A percentile compares a stretch with the other conserved stretches of the same genome.
These are phyloP conservation scores for Parasitella parasitica DNA, from an alignment of 371 early-diverging fungal genomes.

Conservation along the genomic window DNA sequence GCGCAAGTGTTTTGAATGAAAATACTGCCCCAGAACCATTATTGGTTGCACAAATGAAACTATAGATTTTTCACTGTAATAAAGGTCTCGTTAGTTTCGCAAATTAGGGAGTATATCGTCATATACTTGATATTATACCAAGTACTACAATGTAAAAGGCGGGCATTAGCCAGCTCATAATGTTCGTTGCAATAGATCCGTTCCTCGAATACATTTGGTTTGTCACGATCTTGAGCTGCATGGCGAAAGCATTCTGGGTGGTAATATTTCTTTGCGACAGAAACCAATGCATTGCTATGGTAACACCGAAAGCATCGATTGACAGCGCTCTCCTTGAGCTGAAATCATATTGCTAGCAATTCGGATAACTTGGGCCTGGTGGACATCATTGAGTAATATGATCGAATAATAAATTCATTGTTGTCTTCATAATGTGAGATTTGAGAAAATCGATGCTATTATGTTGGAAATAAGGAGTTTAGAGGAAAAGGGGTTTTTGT, in stretches of 20 bases:
- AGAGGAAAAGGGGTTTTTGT: neutral
- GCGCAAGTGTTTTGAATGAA: constrained; percentile 23
- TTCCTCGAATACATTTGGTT: constrained; percentile 44
- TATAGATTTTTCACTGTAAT: constrained; percentile 42
- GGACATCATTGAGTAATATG: neutral
- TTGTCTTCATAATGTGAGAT: neutral
- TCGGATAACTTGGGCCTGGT: neutral
- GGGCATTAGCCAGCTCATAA: constrained; percentile 34
- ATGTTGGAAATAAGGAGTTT: neutral
- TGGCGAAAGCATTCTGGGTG: constrained; percentile 27
- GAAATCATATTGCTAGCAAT: neutral
- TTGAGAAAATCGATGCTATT: constrained; percentile 2
- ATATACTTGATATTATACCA: constrained; percentile 40
- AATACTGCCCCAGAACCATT: constrained; percentile 47
- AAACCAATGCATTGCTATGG: neutral
- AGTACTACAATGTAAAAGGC: constrained; percentile 31
- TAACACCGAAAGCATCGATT: neutral
- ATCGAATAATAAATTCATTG: neutral
- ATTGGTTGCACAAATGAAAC: constrained; percentile 42
- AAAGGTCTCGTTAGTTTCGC: neutral
- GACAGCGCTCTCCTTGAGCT: neutral
- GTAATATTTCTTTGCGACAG: constrained; percentile 6
- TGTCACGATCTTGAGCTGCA: constrained; percentile 7
- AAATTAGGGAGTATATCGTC: neutral
- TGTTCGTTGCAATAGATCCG: constrained; percentile 61